phyloP scores from a whole-genome alignment of 2,329 filamentous ascomycete genomes.

The Pseudopithomyces maydicus region DNA sequence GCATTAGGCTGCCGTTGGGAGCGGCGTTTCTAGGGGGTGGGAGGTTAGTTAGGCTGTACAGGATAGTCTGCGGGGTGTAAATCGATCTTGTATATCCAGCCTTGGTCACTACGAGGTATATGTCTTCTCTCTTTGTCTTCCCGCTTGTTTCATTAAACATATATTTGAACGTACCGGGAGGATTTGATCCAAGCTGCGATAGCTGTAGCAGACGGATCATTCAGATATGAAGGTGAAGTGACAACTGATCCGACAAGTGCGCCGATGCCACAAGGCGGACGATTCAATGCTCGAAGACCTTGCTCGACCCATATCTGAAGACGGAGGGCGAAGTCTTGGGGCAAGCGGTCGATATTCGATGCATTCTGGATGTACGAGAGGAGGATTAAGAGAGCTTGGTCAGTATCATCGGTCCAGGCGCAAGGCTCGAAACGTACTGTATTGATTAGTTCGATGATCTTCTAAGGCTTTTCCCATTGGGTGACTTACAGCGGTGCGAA shows the following conservation, averaged over 20 bases:
- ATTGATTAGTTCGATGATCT: neutral
- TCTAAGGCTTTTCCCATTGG: neutral
- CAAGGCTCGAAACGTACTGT: slow-evolving; percentile 32
- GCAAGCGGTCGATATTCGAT: slow-evolving; percentile 31
- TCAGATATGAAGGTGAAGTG: slow-evolving; percentile 44
- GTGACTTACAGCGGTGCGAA: slow-evolving; percentile 48
- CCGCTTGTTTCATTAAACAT: too few relatives aligned
- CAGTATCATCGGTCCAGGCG: slow-evolving; percentile 62
- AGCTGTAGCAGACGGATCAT: slow-evolving; percentile 49
- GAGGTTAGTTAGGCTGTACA: too few relatives aligned
- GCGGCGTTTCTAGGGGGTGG: slow-evolving; percentile 36
- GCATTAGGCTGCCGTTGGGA: slow-evolving; percentile 60
- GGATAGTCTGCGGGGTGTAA: too few relatives aligned
- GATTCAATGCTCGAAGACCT: slow-evolving; percentile 54
- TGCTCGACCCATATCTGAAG: slow-evolving; percentile 55
- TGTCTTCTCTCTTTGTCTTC: too few relatives aligned
- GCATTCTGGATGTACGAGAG: slow-evolving; percentile 54
- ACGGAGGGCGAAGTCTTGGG: slow-evolving; percentile 53
- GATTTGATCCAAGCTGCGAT: slow-evolving; percentile 50
- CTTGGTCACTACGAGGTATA: too few relatives aligned
- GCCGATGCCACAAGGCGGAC: slow-evolving; percentile 56
- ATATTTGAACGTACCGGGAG: slow-evolving; percentile 27
- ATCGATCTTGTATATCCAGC: too few relatives aligned
- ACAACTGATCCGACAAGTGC: slow-evolving; percentile 55
- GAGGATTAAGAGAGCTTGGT: slow-evolving; percentile 58